Conservation (phyloP, 148 eudicot genomes). For the Cornus controversa region DNA sequence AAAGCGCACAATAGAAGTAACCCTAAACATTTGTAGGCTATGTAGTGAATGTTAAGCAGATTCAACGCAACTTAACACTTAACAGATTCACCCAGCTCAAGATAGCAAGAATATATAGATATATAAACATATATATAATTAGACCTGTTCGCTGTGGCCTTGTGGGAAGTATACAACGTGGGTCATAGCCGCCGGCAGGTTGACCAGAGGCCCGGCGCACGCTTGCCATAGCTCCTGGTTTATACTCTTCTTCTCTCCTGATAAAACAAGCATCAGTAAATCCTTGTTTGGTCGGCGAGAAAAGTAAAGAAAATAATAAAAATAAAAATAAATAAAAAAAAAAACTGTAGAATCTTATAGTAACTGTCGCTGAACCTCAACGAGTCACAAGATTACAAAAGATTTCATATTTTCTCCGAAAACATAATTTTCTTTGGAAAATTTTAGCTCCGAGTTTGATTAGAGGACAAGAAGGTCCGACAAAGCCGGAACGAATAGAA, state of each 20-base stretch:
- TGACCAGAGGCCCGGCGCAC: slow-evolving; percentile 94
- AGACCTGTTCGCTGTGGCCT: slow-evolving; percentile 97
- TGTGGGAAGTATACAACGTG: slow-evolving; percentile 97
- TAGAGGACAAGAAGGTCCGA: neutral
- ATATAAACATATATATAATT: neutral
- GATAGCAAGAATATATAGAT: neutral
- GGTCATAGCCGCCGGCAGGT: slow-evolving; percentile 91
- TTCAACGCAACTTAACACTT: neutral
- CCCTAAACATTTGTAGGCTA: neutral
- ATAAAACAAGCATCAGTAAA: slow-evolving; percentile 9
- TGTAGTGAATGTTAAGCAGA: neutral
- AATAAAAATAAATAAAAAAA: neutral
- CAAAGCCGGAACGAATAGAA: neutral
- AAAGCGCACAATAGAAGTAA: slow-evolving; percentile 3
- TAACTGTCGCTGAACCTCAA: neutral
- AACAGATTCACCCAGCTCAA: no score
- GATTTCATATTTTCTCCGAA: neutral
- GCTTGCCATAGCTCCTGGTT: slow-evolving; percentile 96
- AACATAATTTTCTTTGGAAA: neutral
- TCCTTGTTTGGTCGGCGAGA: slow-evolving; percentile 8
- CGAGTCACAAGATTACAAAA: neutral
- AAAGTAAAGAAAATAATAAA: neutral
- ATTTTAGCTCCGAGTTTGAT: neutral
- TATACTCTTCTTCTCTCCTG: slow-evolving; percentile 79
- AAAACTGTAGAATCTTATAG: neutral